These are phyloP conservation scores for Cryptococcus sp. DNA, from an alignment of 1,284 basidiomycete species.

Conservation along the genomic window DNA sequence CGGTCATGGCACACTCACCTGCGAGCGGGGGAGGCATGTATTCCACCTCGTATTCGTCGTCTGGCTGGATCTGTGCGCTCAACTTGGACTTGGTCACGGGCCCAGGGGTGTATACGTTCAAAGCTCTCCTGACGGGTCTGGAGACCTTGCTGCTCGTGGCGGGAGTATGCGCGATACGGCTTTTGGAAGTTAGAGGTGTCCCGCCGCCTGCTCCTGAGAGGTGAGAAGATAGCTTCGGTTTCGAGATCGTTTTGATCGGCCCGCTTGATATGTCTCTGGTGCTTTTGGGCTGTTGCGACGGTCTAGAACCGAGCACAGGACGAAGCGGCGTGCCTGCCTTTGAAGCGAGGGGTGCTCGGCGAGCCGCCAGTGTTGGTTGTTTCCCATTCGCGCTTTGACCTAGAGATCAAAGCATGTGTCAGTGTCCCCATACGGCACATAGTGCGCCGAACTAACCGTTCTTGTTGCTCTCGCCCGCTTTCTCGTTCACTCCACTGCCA, in stretches of 20 bases:
- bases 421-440: no score
- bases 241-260: background rate
- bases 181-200: background rate
- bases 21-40: conserved; percentile 13
- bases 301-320: conserved; percentile 6
- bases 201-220: background rate
- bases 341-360: background rate
- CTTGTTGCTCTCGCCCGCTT: no score
- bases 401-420: no score
- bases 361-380: background rate
- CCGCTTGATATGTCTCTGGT: background rate
- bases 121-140: conserved; percentile 11
- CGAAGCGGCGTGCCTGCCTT: conserved; percentile 1
- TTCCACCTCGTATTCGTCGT: conserved; percentile 11
- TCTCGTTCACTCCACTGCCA: no score
- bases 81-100: conserved; percentile 3
- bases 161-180: background rate
- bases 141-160: background rate
- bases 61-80: background rate
- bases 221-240: background rate
- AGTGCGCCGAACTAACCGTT: no score
- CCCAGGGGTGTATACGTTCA: conserved; percentile 23
- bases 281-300: background rate
- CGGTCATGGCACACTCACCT: conserved; percentile 12
- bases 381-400: no score